Evolutionary conservation across 2,329 filamentous ascomycete species (phyloP).

Genomic region (Exophiala calicioides): DNA sequence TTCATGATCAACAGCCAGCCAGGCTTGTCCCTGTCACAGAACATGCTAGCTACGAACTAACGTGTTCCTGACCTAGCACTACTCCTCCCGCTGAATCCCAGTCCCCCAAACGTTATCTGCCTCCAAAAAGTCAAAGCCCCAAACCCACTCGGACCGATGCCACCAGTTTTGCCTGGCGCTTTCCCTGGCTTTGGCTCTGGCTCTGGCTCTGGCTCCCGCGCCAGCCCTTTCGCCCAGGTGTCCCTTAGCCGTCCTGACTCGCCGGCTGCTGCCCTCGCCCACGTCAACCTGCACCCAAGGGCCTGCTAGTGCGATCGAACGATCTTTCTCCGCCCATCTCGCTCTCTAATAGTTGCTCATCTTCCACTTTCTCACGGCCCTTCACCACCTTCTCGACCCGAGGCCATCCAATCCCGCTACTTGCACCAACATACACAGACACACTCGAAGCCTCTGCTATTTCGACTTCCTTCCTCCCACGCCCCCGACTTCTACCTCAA

Average conservation of each 20-base stretch:
- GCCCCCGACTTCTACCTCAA: background rate
- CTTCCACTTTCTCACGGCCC: conserved; percentile 26
- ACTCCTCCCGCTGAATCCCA: too few species aligned
- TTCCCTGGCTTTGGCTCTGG: conserved; percentile 6
- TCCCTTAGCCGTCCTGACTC: conserved; percentile 12
- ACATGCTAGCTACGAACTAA: too few species aligned
- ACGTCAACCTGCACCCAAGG: conserved; percentile 1
- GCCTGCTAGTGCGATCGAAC: conserved; percentile 30
- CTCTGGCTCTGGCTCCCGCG: conserved; percentile 4
- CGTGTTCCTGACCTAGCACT: too few species aligned
- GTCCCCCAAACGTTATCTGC: conserved; percentile 10
- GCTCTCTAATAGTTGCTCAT: conserved; percentile 31
- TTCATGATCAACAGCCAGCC: too few species aligned
- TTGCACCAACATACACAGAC: conserved; percentile 3
- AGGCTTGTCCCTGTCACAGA: too few species aligned
- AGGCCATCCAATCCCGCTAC: conserved; percentile 16
- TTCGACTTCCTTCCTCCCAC: conserved; percentile 1
- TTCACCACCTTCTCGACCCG: conserved; percentile 25
- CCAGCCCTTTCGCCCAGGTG: conserved; percentile 13
- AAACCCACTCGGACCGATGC: too few species aligned
- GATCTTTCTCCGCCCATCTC: conserved; percentile 33
- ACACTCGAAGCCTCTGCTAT: background rate
- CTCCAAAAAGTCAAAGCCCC: conserved; percentile 1
- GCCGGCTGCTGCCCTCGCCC: conserved; percentile 5
- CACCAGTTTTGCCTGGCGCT: conserved; percentile 2